Percentiles rank a stretch among this genome's conserved stretches.
Evolutionary conservation across 2,329 filamentous ascomycete species (phyloP).

Genomic region (Trichoderma koningiopsis): DNA sequence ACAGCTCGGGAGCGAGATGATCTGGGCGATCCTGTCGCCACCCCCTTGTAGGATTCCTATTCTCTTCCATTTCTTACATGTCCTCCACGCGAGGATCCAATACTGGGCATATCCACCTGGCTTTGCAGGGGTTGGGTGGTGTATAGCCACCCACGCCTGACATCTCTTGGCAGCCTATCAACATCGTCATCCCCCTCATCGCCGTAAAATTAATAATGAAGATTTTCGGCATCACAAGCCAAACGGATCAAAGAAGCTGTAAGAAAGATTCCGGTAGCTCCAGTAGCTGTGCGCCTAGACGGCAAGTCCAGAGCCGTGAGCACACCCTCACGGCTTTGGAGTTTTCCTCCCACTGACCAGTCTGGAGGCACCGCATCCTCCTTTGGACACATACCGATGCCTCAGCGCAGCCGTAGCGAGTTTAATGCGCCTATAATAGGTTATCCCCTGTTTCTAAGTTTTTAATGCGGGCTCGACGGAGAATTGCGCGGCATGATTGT

Average conservation of each 20-base stretch:
- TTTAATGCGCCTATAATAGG: background rate
- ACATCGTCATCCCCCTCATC: background rate
- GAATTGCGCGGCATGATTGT: constrained; percentile 19
- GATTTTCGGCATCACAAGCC: constrained; percentile 25
- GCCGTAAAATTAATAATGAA: background rate
- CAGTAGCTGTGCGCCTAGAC: constrained; percentile 3
- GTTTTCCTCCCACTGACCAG: background rate
- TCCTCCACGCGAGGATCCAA: background rate
- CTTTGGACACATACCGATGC: background rate
- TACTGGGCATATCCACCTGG: background rate
- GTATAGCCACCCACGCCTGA: constrained; percentile 10
- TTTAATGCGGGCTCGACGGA: background rate
- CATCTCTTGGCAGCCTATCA: background rate
- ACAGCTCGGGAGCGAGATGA: background rate
- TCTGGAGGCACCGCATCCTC: background rate
- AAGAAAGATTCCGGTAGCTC: background rate
- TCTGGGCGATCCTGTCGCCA: background rate
- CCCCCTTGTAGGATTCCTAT: background rate
- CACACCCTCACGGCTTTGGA: background rate
- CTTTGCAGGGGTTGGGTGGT: constrained; percentile 1
- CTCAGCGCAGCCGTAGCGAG: background rate
- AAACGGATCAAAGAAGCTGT: background rate
- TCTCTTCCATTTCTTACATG: background rate
- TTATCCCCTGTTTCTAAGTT: background rate
- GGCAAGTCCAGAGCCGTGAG: constrained; percentile 9